Evolutionary conservation across 1,284 basidiomycete genomes (phyloP).

Genomic region (Omphalotus olearius): DNA sequence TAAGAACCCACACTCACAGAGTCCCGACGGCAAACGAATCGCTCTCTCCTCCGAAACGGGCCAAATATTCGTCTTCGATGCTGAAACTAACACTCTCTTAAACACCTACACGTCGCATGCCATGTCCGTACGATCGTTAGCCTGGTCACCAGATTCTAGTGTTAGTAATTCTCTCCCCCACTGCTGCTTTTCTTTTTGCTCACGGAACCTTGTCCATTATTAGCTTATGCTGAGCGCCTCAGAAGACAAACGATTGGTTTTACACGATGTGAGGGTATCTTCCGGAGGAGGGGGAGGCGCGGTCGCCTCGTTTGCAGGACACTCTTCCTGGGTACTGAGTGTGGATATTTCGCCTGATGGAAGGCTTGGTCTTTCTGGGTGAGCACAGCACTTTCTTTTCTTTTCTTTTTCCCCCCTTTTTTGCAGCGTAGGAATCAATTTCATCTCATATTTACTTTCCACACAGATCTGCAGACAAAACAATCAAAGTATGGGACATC

Average conservation of each 20-base stretch:
- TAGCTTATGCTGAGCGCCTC: constrained; percentile 82
- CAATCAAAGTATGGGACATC: constrained; percentile 87
- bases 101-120: constrained; percentile 81
- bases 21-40: constrained; percentile 76
- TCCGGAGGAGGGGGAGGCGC: constrained; percentile 69
- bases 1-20: constrained; percentile 39
- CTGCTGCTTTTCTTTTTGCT: not conserved
- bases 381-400: constrained; percentile 28
- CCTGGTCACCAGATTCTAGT: constrained; percentile 77
- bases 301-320: constrained; percentile 79
- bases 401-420: not conserved
- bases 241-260: constrained; percentile 81
- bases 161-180: constrained; percentile 21
- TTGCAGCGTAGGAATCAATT: too few relatives aligned
- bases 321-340: constrained; percentile 83
- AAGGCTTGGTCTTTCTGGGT: constrained; percentile 77
- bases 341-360: constrained; percentile 78
- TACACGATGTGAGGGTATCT: constrained; percentile 76
- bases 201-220: not conserved
- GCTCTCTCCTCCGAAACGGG: constrained; percentile 79
- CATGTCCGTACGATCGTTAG: constrained; percentile 76
- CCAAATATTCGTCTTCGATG: constrained; percentile 78
- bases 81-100: constrained; percentile 57
- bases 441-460: too few relatives aligned
- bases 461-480: constrained; percentile 80